Conservation (phyloP, 352 stramenopile species). For the Pythium grandisporangium region DNA sequence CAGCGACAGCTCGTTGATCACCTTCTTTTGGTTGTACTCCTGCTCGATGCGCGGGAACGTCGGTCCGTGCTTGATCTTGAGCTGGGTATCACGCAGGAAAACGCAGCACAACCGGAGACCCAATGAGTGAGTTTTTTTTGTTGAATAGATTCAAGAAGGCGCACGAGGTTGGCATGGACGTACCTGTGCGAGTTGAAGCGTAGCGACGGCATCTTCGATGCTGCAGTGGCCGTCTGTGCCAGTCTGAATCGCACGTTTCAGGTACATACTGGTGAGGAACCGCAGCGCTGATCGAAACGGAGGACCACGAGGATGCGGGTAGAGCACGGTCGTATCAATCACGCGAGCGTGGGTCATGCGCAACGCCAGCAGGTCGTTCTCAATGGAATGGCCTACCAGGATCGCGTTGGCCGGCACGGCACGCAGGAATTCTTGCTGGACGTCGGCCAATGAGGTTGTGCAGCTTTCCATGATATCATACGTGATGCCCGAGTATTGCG, state of each 20-base stretch:
- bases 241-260: slow-evolving; percentile 68
- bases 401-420: slow-evolving; percentile 62
- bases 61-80: slow-evolving; percentile 72
- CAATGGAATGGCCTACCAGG: slow-evolving; percentile 83
- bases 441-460: slow-evolving; percentile 43
- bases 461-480: slow-evolving; percentile 68
- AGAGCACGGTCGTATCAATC: slow-evolving; percentile 78
- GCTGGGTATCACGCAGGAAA: no score
- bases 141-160: no score
- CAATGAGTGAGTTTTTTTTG: no score
- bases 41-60: slow-evolving; percentile 63
- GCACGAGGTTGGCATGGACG: no score
- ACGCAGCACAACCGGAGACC: no score
- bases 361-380: slow-evolving; percentile 77
- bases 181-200: slow-evolving; percentile 57
- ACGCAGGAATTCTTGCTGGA: slow-evolving; percentile 52
- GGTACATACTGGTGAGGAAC: slow-evolving; percentile 62
- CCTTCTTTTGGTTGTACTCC: slow-evolving; percentile 70
- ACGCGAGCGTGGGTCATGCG: slow-evolving; percentile 59
- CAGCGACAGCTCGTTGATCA: slow-evolving; percentile 59
- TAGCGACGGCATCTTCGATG: slow-evolving; percentile 69
- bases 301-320: slow-evolving; percentile 68
- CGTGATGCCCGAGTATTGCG: slow-evolving; percentile 81
- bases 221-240: slow-evolving; percentile 68
- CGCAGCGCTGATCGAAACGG: slow-evolving; percentile 71